Evolutionary conservation across 73 alveolate species (phyloP), one percentile per base, ranked within the genome.

Genomic region (Paramecium pentaurelia): DNA sequence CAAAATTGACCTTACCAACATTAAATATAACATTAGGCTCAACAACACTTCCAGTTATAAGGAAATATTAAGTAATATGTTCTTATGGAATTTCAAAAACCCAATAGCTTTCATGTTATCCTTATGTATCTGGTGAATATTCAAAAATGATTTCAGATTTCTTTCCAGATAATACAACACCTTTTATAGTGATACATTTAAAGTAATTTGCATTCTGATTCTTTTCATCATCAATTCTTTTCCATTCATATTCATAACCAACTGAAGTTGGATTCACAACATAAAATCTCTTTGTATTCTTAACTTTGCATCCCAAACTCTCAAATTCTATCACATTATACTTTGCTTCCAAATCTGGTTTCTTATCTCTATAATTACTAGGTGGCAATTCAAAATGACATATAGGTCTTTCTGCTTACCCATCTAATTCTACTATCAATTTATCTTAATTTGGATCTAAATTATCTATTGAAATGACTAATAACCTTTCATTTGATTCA

Each of bases 161-260:
- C 97, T 99, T 99, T 25, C 99, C 99, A 51, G 99, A 95, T 47
- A 98, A 96, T 32, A 99, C 98, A 18, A 98, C 97, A 14, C 99
- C 99, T 91, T 97, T 98, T 0, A 96, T 98, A 37, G 99, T 97
- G 40, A 96, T 86, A 84, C 99, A 97, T 89, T 95, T 98, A 93
- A 98, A 98, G 95, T 95, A 89, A 25, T 83, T 89, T 58, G 49
- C 97, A 95, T 88, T 86, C 86, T 71, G 49, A 85, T 49, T 83
- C 93, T 96, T 87, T 58, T 92, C 98, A 92, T 95, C 95, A 71
- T 64, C 94, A 42, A 77, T 58, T 58, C 92, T 97, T 86, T 97
- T 99, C 99, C 99, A 99, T 88, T 97, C 99, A 94, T 98, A 99
- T 85, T 99, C 99, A 93, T 99, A 99, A 73, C 99, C 99, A 93